These are phyloP conservation scores for Croton setiger DNA, from an alignment of 441 rosid species.

Conservation along the genomic window DNA sequence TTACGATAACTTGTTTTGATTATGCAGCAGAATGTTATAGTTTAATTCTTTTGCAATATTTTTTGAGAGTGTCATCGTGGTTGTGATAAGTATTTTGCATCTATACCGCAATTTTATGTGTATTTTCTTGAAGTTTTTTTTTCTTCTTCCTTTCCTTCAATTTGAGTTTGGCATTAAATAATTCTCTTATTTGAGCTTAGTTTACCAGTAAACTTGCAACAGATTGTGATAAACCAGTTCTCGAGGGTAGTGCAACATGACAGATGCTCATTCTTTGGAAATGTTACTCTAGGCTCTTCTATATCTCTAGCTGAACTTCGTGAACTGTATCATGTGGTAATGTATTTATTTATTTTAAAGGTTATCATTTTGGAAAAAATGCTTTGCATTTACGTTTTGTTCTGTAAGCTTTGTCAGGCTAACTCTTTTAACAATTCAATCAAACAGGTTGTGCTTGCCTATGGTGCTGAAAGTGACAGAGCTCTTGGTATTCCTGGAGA, in stretches of 20 bases:
- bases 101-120: too few relatives aligned
- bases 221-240: conserved; percentile 85
- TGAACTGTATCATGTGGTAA: conserved; percentile 71
- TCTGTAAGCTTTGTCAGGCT: conserved; percentile 8
- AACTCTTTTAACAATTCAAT: conserved; percentile 14
- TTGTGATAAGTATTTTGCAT: too few relatives aligned
- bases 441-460: conserved; percentile 85
- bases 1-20: too few relatives aligned
- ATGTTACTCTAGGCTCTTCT: conserved; percentile 66
- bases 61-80: too few relatives aligned
- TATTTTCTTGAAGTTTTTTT: neutral
- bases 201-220: conserved; percentile 50
- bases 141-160: neutral
- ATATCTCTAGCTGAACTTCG: conserved; percentile 71
- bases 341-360: neutral
- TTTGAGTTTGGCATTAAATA: neutral
- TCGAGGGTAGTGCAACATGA: conserved; percentile 65
- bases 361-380: neutral
- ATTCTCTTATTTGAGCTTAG: conserved; percentile 41
- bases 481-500: conserved; percentile 76
- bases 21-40: too few relatives aligned
- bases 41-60: too few relatives aligned
- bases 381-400: neutral
- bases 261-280: conserved; percentile 73
- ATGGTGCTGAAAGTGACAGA: conserved; percentile 96